Evolutionary conservation across 495 filamentous ascomycete species (phyloP).

Genomic region (Pyrenula massariospora): DNA sequence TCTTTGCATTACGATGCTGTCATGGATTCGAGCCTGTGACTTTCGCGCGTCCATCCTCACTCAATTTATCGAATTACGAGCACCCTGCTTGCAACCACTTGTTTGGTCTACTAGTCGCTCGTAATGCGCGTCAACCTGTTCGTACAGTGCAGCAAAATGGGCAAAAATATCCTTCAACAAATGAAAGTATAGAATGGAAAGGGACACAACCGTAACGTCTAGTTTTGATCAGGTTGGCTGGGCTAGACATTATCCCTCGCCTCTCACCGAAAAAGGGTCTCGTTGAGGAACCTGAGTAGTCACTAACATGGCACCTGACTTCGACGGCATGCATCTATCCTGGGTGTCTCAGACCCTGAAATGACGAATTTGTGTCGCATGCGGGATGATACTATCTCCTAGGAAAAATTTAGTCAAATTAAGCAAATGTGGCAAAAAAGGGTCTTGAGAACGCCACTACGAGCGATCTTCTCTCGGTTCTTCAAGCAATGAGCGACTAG

Average conservation of each 20-base stretch:
- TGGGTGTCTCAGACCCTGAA: background rate
- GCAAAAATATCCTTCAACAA: background rate
- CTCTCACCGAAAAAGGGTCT: background rate
- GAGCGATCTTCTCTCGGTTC: background rate
- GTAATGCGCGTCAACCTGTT: background rate
- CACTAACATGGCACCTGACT: background rate
- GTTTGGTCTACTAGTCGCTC: background rate
- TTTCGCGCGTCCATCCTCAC: background rate
- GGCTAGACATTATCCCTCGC: background rate
- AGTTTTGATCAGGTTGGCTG: background rate
- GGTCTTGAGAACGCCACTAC: background rate
- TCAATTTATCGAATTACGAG: background rate
- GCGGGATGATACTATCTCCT: background rate
- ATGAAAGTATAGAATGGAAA: background rate
- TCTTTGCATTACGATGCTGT: background rate
- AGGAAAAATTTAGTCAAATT: background rate
- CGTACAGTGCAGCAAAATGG: background rate
- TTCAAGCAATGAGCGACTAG: background rate
- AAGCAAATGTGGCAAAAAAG: background rate
- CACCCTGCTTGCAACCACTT: background rate
- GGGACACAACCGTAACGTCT: background rate
- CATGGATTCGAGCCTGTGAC: background rate
- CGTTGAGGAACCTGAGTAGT: background rate
- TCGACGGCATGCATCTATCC: background rate
- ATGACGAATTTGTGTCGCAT: background rate